Conservation (phyloP, 192 early-diverging fungal genomes). For the Funneliformis mosseae region DNA sequence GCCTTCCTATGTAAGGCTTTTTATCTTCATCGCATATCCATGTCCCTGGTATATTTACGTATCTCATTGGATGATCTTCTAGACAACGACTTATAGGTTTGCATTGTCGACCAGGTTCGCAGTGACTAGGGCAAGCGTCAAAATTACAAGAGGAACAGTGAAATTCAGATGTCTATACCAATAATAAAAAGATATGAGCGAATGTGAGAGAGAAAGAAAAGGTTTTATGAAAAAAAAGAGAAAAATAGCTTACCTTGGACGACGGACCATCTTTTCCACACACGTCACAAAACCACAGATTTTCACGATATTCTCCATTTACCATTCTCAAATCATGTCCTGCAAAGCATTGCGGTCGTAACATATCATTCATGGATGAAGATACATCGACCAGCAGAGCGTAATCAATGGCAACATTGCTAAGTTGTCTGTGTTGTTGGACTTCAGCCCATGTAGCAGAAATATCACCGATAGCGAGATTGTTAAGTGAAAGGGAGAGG, state of each 20-base stretch:
- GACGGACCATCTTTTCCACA: constrained; percentile 13
- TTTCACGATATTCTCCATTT: neutral
- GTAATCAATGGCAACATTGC: constrained; percentile 23
- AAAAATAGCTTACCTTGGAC: neutral
- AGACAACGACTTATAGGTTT: neutral
- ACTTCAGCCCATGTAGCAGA: constrained; percentile 26
- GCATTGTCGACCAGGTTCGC: neutral
- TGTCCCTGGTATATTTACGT: neutral
- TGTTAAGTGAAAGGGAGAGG: neutral
- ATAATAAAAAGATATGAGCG: no score
- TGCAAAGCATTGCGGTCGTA: constrained; percentile 13
- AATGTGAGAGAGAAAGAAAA: no score
- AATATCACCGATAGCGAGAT: neutral
- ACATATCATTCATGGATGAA: constrained; percentile 13
- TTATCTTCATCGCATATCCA: constrained; percentile 17
- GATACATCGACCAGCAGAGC: constrained; percentile 22
- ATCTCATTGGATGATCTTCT: constrained; percentile 5
- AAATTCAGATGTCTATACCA: neutral
- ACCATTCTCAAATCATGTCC: constrained; percentile 27
- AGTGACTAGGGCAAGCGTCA: constrained; percentile 24
- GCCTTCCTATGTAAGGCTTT: neutral
- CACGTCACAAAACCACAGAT: neutral
- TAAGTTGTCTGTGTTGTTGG: constrained; percentile 18
- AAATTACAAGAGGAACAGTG: neutral
- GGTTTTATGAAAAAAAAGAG: neutral